These are phyloP conservation scores for Mycocentrospora acerina DNA, from an alignment of 2,329 filamentous ascomycete genomes.

Conservation along the genomic window DNA sequence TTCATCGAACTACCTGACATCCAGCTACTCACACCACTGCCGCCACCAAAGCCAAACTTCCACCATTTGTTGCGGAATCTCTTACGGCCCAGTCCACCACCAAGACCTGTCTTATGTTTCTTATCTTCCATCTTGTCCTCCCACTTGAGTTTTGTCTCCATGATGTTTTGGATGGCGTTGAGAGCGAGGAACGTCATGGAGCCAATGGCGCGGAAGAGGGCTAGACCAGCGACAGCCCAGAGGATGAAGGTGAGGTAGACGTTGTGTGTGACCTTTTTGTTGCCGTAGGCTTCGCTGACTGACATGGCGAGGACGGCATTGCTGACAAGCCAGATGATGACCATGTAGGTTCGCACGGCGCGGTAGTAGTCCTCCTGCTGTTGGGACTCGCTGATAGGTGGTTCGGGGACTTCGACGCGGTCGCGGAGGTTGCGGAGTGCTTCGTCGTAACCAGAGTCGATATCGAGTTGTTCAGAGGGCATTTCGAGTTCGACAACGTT, in stretches of 20 bases:
- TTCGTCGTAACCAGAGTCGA: conserved; percentile 96
- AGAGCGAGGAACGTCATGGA: conserved; percentile 79
- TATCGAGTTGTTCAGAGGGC: conserved; percentile 96
- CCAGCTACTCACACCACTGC: conserved; percentile 40
- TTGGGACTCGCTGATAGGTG: conserved; percentile 69
- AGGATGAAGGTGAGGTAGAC: conserved; percentile 91
- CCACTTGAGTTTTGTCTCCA: conserved; percentile 78
- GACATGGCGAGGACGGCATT: conserved; percentile 95
- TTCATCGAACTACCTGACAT: conserved; percentile 39
- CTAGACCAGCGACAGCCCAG: conserved; percentile 84
- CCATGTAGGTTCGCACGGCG: conserved; percentile 96
- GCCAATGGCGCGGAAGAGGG: conserved; percentile 84
- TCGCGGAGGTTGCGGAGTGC: conserved; percentile 94
- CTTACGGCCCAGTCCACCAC: conserved; percentile 26
- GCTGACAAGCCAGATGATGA: conserved; percentile 87
- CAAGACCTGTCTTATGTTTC: conserved; percentile 28
- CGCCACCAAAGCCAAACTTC: conserved; percentile 17
- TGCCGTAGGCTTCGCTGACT: conserved; percentile 80
- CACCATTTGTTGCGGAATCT: conserved; percentile 26
- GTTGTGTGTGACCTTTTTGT: conserved; percentile 73
- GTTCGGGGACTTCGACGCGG: conserved; percentile 74
- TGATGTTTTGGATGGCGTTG: conserved; percentile 78
- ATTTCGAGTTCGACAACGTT: conserved; percentile 92
- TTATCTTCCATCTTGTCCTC: conserved; percentile 37
- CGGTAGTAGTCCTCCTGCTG: conserved; percentile 98